Conservation (phyloP, 1,139 yeast genomes). For the Williopsis jadinii region DNA sequence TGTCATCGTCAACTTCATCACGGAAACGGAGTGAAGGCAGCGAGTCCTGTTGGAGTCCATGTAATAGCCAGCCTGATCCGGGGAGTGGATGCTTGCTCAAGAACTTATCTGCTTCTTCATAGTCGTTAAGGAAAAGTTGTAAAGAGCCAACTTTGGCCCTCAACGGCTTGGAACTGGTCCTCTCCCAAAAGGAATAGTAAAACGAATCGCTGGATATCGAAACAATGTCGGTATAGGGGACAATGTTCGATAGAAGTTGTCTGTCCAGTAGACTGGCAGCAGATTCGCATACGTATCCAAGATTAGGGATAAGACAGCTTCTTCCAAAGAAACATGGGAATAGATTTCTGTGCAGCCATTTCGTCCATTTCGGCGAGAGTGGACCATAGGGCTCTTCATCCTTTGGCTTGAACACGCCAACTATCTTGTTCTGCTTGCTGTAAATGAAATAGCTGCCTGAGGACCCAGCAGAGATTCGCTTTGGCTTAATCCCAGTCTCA, state of each 20-base stretch:
- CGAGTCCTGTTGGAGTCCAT: constrained; percentile 1
- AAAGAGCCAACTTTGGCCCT: constrained; percentile 58
- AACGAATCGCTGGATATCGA: constrained; percentile 47
- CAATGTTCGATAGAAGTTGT: constrained; percentile 50
- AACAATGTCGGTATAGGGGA: constrained; percentile 61
- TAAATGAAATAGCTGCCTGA: constrained; percentile 66
- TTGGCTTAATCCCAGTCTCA: constrained; percentile 36
- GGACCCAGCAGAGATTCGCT: constrained; percentile 56
- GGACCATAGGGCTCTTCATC: constrained; percentile 84
- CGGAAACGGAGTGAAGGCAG: constrained; percentile 8
- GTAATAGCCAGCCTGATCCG: constrained; percentile 17
- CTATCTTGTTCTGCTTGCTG: constrained; percentile 28
- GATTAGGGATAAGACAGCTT: constrained; percentile 64
- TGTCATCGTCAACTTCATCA: constrained; percentile 13
- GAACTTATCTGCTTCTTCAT: constrained; percentile 57
- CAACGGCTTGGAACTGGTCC: constrained; percentile 26
- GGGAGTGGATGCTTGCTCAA: constrained; percentile 53
- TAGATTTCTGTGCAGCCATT: constrained; percentile 69
- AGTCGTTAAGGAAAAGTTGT: constrained; percentile 55
- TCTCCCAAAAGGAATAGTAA: constrained; percentile 48
- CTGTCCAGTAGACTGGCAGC: constrained; percentile 64
- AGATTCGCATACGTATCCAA: constrained; percentile 67
- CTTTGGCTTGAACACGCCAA: constrained; percentile 70
- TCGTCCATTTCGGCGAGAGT: constrained; percentile 72
- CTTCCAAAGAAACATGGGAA: constrained; percentile 77